Conservation (phyloP, 441 rosid species). For the Euphorbia celastroides region DNA sequence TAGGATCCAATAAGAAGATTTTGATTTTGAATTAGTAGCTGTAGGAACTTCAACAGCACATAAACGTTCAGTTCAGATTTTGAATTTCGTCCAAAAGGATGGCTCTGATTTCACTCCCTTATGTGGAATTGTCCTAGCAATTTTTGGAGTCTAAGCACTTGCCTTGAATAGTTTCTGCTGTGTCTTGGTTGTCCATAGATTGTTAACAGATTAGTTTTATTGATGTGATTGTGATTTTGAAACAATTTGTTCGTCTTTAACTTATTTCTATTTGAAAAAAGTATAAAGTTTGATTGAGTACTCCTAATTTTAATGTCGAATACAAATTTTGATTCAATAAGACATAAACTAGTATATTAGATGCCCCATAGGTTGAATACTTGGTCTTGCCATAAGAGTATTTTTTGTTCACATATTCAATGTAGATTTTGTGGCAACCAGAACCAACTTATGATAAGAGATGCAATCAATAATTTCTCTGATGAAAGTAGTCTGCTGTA, state of each 20-base stretch:
- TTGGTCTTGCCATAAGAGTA: neutral
- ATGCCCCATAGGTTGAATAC: neutral
- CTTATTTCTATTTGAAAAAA: neutral
- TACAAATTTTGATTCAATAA: neutral
- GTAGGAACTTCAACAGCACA: no score
- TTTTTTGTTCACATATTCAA: neutral
- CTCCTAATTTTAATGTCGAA: neutral
- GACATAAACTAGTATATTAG: neutral
- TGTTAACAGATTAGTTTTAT: neutral
- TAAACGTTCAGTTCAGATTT: slow-evolving; percentile 11
- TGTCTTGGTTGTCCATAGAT: neutral
- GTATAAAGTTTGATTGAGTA: neutral
- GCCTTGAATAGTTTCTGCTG: neutral
- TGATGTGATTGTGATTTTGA: neutral
- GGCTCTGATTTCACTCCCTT: neutral
- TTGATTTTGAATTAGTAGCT: neutral
- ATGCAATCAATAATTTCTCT: neutral
- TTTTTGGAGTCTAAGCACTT: neutral
- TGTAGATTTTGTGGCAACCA: neutral
- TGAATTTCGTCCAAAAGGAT: slow-evolving; percentile 37
- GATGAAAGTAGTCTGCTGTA: neutral
- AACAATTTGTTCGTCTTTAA: neutral
- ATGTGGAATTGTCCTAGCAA: neutral
- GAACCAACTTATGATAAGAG: neutral
- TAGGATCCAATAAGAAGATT: no score